phyloP scores from a whole-genome alignment of 2,329 filamentous ascomycete species.

The Penicillium polonicum region DNA sequence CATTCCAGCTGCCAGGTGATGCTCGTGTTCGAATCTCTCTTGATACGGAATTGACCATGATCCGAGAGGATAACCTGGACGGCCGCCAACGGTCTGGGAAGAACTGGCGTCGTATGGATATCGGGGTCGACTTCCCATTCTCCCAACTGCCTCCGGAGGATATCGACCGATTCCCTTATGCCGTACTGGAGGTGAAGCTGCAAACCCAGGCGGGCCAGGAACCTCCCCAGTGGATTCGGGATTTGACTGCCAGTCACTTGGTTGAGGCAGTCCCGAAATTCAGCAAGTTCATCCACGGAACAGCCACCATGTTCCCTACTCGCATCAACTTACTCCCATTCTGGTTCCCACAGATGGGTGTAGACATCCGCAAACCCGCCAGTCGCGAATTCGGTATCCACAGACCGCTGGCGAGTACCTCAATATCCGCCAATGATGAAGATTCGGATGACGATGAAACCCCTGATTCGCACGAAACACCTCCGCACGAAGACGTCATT shows the following conservation, averaged over 20 bases:
- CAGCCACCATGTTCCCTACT: conserved; percentile 79
- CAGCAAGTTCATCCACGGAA: conserved; percentile 98
- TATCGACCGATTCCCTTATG: conserved; percentile 89
- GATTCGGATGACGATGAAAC: conserved; percentile 67
- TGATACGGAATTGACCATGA: conserved; percentile 93
- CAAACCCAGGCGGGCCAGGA: conserved; percentile 95
- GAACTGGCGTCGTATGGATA: conserved; percentile 97
- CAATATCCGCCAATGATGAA: conserved; percentile 73
- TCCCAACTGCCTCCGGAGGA: conserved; percentile 81
- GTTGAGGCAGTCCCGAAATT: conserved; percentile 99
- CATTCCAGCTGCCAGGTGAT: conserved; percentile 95
- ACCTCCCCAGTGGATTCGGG: conserved; percentile 92
- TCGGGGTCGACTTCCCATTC: conserved; percentile 94
- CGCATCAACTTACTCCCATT: conserved; percentile 89
- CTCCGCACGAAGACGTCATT: conserved; percentile 2
- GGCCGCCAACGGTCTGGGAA: conserved; percentile 71
- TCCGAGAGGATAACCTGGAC: conserved; percentile 91
- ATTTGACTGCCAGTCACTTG: conserved; percentile 87
- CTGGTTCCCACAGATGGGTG: conserved; percentile 98
- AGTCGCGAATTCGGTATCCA: conserved; percentile 90
- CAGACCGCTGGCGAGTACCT: conserved; percentile 70
- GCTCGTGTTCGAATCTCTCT: conserved; percentile 94
- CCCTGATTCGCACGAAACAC: conserved; percentile 9
- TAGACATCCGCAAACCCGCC: conserved; percentile 91
- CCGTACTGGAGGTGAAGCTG: conserved; percentile 93